A percentile compares a stretch with the other conserved stretches of the same genome.
Evolutionary conservation across 805 yeast species (phyloP).

Genomic region (Candida peoriensis): DNA sequence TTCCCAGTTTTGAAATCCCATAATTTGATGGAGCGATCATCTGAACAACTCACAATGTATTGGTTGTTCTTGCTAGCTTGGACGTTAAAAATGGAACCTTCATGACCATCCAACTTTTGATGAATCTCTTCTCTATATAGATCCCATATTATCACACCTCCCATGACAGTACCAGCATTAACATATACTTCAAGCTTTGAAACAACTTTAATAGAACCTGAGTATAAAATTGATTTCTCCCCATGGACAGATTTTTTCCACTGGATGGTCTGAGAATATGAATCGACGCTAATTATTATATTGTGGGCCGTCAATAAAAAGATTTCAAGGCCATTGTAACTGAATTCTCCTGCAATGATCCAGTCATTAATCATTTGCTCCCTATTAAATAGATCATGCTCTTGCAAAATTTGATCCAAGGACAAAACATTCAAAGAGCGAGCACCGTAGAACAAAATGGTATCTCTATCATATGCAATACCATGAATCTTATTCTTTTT

Average conservation of each 20-base stretch:
- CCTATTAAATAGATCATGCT: conserved; percentile 14
- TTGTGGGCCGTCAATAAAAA: conserved; percentile 79
- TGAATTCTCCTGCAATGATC: conserved; percentile 62
- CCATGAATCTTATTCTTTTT: conserved; percentile 79
- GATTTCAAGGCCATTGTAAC: conserved; percentile 30
- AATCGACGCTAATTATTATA: conserved; percentile 40
- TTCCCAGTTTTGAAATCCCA: conserved; percentile 60
- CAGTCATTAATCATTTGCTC: conserved; percentile 70
- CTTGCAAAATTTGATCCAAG: conserved; percentile 27
- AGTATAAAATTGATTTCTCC: conserved; percentile 81
- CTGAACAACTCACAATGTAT: conserved; percentile 77
- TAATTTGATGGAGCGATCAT: conserved; percentile 81
- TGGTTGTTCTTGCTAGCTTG: conserved; percentile 51
- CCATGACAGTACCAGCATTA: conserved; percentile 92
- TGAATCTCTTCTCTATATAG: conserved; percentile 36
- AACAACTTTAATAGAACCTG: conserved; percentile 65
- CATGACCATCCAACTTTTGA: conserved; percentile 67
- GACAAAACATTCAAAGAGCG: conserved; percentile 51
- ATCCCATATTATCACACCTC: conserved; percentile 81
- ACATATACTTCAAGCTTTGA: conserved; percentile 40
- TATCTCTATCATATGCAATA: conserved; percentile 39
- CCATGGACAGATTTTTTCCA: conserved; percentile 39
- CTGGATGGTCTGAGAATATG: conserved; percentile 22
- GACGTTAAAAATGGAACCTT: conserved; percentile 88
- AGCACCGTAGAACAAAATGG: conserved; percentile 59